Conservation (phyloP, 768 basidiomycete species). For the Rossbeevera mucosa region DNA sequence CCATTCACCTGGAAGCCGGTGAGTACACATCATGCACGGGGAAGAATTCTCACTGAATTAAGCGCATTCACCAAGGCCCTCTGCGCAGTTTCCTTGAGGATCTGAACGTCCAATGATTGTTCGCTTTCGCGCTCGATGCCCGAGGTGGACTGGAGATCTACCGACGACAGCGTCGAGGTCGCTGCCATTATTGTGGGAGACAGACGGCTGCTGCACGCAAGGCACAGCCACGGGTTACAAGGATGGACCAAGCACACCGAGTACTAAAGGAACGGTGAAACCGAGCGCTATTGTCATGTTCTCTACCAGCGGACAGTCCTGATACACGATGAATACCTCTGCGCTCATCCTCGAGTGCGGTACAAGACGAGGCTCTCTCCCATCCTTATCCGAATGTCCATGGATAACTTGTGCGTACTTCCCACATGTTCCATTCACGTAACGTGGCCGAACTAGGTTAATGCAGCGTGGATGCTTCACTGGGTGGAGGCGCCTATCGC, state of each 20-base stretch:
- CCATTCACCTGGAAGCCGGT: conserved; percentile 65
- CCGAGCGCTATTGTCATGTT: neutral
- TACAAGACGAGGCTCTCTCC: conserved; percentile 60
- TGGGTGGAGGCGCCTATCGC: conserved; percentile 71
- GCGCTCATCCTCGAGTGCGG: conserved; percentile 19
- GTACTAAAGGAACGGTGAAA: neutral
- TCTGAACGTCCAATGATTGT: conserved; percentile 49
- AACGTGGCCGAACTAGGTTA: conserved; percentile 2
- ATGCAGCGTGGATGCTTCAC: conserved; percentile 73
- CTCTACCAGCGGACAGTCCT: neutral
- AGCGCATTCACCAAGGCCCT: conserved; percentile 80
- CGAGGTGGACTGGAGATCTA: conserved; percentile 34
- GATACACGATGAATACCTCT: conserved; percentile 22
- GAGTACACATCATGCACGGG: neutral
- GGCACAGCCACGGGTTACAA: conserved; percentile 31
- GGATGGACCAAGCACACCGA: neutral
- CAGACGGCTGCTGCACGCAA: neutral
- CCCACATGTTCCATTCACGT: neutral
- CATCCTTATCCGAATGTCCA: conserved; percentile 77
- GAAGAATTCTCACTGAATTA: conserved; percentile 55
- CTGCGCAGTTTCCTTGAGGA: conserved; percentile 74
- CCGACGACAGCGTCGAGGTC: conserved; percentile 27
- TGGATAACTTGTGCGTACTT: conserved; percentile 71
- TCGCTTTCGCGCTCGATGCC: conserved; percentile 35
- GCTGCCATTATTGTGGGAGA: conserved; percentile 24